These are phyloP conservation scores for Candida takata DNA, from an alignment of 805 yeast genomes.

Conservation along the genomic window DNA sequence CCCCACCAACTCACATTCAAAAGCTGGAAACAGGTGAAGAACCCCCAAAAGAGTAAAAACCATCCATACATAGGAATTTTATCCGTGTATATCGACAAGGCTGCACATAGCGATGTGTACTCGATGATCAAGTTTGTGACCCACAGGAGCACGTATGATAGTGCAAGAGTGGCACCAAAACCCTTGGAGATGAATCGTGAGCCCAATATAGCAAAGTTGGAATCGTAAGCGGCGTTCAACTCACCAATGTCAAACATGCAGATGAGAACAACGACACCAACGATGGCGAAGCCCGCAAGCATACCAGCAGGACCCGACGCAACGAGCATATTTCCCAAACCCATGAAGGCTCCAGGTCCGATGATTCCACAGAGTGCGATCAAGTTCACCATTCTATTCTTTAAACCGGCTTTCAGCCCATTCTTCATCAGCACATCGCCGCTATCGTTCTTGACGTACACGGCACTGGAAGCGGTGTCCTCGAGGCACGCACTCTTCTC, in stretches of 20 bases:
- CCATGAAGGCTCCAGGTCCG: slow-evolving; percentile 53
- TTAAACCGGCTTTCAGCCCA: slow-evolving; percentile 38
- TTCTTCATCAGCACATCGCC: slow-evolving; percentile 26
- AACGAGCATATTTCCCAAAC: slow-evolving; percentile 43
- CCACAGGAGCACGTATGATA: slow-evolving; percentile 51
- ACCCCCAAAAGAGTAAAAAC: slow-evolving; percentile 44
- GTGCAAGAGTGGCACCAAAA: slow-evolving; percentile 49
- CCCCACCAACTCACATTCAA: slow-evolving; percentile 50
- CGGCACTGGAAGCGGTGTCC: too few species aligned
- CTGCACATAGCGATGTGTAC: slow-evolving; percentile 45
- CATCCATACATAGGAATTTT: slow-evolving; percentile 50
- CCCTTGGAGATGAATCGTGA: slow-evolving; percentile 46
- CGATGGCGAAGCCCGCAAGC: slow-evolving; percentile 42
- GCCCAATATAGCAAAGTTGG: slow-evolving; percentile 47
- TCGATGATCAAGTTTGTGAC: slow-evolving; percentile 48
- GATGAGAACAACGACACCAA: slow-evolving; percentile 44
- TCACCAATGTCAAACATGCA: slow-evolving; percentile 55
- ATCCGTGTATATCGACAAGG: slow-evolving; percentile 43
- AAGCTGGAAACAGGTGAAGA: slow-evolving; percentile 43
- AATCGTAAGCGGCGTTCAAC: slow-evolving; percentile 45
- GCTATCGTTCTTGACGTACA: slow-evolving; percentile 15
- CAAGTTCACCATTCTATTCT: slow-evolving; percentile 43
- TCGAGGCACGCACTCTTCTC: too few species aligned
- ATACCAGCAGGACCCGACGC: slow-evolving; percentile 50
- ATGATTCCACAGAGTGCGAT: slow-evolving; percentile 52